Percentiles rank a stretch among this genome's conserved stretches.
Evolutionary conservation across 2,329 filamentous ascomycete species (phyloP).

Genomic region (Fusarium continuum): DNA sequence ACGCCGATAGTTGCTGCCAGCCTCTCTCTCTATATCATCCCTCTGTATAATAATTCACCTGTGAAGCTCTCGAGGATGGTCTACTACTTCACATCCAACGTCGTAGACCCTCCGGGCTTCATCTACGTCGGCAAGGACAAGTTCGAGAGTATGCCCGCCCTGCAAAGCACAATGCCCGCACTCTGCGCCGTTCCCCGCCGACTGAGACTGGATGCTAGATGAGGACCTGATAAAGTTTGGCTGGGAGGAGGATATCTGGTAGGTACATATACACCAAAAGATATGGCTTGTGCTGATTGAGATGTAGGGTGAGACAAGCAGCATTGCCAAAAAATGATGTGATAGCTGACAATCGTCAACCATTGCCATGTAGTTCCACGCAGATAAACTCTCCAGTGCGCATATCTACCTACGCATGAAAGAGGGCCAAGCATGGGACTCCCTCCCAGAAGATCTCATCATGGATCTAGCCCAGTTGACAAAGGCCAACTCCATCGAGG

Average conservation of each 20-base stretch:
- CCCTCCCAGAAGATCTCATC: conserved; percentile 77
- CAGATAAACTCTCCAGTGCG: conserved; percentile 94
- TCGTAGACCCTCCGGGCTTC: conserved; percentile 82
- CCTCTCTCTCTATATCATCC: neutral
- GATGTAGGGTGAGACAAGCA: conserved; percentile 32
- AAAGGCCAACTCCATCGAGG: conserved; percentile 98
- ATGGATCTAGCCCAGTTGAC: conserved; percentile 95
- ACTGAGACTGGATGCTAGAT: conserved; percentile 64
- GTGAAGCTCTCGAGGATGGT: conserved; percentile 70
- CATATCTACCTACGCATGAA: conserved; percentile 92
- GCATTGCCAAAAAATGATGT: neutral
- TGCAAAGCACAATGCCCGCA: neutral
- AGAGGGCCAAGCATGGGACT: conserved; percentile 84
- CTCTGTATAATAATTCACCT: too few relatives aligned
- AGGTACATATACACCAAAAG: conserved; percentile 40
- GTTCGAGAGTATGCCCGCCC: conserved; percentile 81
- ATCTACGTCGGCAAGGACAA: conserved; percentile 99
- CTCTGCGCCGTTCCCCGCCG: conserved; percentile 7
- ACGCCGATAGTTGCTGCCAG: neutral
- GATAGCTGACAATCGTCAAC: neutral
- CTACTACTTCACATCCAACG: conserved; percentile 91
- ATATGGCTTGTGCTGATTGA: conserved; percentile 13
- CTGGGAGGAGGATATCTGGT: conserved; percentile 97
- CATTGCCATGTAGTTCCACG: conserved; percentile 80
- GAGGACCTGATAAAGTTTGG: conserved; percentile 96